Evolutionary conservation across 2,329 filamentous ascomycete genomes (phyloP), one percentile per base, ranked within the genome.

Genomic region (Fusarium penzigii): DNA sequence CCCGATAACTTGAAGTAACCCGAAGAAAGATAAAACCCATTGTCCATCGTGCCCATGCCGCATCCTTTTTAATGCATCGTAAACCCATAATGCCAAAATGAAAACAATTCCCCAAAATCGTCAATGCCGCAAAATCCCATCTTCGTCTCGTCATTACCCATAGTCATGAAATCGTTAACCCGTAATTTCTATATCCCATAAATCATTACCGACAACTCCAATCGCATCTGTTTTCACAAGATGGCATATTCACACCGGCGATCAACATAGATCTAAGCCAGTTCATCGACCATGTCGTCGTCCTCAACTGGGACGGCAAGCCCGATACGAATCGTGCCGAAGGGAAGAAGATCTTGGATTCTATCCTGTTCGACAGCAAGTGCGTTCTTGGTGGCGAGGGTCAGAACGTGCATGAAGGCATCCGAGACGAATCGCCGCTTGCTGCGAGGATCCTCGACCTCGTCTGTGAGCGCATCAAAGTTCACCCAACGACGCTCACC

Each of bases 401-500:
- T 78, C 13, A 95, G 79, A 2, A 90, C 78, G 67, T 94, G 89
- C 72, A 88, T 83, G 66, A 90, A 87, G 0, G 85, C 90, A 68
- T 92, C 88, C 2, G 88, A 85, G 9, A 87, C 89, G 12, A 90
- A 84, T 29, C 82, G 74, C 36, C 76, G 79, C 29, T 81, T 83
- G 40, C 75, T 71, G 10, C 65, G 65, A 0, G 84, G 80, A n/a
- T 82, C 77, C 42, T 94, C 82, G 10, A 96, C 72, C 44, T 84
- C 75, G 42, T 87, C 77, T 42, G 94, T 83, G 14, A 96, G 72
- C 44, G 83, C 74, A 41, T 86, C 83, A 65, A 97, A 95, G 0
- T 79, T 73, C 40, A 94, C 75, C 71, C 78, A 83, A 14, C 65
- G 70, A 11, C 71, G 68, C 40, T 58, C 55, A 6, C 67, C 63